Base-by-base conservation (phyloP, 192 early-diverging fungal species). In the Backusella luteola region DNA sequence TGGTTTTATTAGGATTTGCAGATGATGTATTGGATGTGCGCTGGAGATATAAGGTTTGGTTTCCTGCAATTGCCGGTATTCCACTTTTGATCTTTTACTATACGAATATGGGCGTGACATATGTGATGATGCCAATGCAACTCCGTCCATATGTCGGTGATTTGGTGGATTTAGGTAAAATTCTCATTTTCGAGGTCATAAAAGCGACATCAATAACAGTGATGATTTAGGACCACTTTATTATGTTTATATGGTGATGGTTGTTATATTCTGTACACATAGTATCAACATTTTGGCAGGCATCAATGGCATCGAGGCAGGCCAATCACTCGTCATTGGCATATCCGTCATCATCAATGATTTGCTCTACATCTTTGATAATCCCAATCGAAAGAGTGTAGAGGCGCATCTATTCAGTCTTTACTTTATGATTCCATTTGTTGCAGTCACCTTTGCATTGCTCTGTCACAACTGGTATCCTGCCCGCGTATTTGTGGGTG, bases 261-360 rank as follows among this genome's bases (percentile, higher is more conserved):
- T 98, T 69, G 89, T 91, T 36, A 93, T 97, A 26, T 99, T 99
- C 80, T 97, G 94, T 71, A 99, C 98, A 11, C 95, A 99, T 78
- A 93, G 95, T 17, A 98, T 99, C 85, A 99, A 99, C 79, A 98
- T 99, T 52, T 84, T 98, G 66, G 98, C 98, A 3, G 98, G 98
- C 21, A 94, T 98, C 76, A 99, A 99, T 83, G 98, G 98, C 4
- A 91, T 99, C 38, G 98, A 99, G 83, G 95, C 93, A 6, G 93
- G 93, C 1, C 97, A 98, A 85, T 92, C 94, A 3, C 83, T 99
- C 0, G 89, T 99, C 2, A 98, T 99, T 71, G 96, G 93, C 2
- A 41, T 94, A 36, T 96, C 98, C 5, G 83, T 97, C 17, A 87
- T 89, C 0, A 34, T 89, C 69, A 95, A 96, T 79, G 91, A 95